These are phyloP conservation scores for Escallonia herrerae DNA, from an alignment of 129 eudicot species.

Conservation along the genomic window DNA sequence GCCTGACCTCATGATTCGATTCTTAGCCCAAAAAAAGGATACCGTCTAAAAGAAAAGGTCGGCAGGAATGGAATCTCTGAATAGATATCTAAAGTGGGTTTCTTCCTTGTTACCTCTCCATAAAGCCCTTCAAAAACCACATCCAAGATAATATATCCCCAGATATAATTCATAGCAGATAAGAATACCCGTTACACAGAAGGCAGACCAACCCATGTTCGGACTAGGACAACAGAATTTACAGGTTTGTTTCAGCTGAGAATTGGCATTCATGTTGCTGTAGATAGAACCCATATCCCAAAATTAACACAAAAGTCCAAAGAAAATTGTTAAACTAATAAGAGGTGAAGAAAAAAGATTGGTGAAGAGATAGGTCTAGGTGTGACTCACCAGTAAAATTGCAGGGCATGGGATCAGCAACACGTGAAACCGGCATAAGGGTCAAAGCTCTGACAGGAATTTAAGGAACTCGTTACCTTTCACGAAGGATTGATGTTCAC, in stretches of 20 bases:
- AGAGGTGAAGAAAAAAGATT: background rate
- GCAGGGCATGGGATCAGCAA: slow-evolving; percentile 12
- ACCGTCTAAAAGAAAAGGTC: background rate
- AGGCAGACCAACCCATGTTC: background rate
- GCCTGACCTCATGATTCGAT: slow-evolving; percentile 12
- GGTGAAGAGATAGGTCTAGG: background rate
- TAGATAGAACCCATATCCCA: background rate
- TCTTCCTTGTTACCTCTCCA: background rate
- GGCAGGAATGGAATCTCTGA: background rate
- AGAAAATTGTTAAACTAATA: background rate
- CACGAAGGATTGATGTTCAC: too few species aligned
- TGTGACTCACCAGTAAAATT: background rate
- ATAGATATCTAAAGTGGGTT: background rate
- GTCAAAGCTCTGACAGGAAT: background rate
- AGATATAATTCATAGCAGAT: background rate
- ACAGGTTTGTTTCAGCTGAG: background rate
- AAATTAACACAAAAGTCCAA: background rate
- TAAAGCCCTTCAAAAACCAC: background rate
- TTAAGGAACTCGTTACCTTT: too few species aligned
- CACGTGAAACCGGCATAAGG: slow-evolving; percentile 8
- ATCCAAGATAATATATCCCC: background rate
- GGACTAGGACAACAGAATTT: background rate
- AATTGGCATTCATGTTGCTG: background rate
- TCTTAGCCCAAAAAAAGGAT: slow-evolving; percentile 5
- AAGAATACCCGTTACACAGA: background rate